A percentile compares a stretch with the other conserved stretches of the same genome.
Evolutionary conservation across 139 green algal species (phyloP).

Genomic region (Edaphochlamys debaryana): DNA sequence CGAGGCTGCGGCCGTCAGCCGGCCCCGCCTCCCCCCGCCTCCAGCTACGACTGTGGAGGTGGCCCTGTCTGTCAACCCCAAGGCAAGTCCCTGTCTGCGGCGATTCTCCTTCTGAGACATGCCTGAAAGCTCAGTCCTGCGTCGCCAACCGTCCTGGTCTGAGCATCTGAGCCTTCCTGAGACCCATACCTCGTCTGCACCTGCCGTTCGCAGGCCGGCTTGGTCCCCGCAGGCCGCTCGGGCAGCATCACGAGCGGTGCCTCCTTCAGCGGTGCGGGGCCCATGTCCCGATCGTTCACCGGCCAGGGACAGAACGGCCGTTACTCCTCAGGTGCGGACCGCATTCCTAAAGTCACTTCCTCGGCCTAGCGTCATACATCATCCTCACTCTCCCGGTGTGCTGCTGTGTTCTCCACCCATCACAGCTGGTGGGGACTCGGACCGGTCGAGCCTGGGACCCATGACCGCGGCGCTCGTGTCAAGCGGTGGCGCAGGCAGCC

Average conservation of each 20-base stretch:
- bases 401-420: too few relatives aligned
- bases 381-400: too few relatives aligned
- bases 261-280: background rate
- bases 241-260: background rate
- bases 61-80: background rate
- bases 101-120: too few relatives aligned
- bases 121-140: too few relatives aligned
- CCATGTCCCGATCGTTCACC: conserved; percentile 15
- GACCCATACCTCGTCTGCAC: too few relatives aligned
- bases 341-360: background rate
- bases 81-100: too few relatives aligned
- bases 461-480: background rate
- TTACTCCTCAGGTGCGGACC: background rate
- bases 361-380: too few relatives aligned
- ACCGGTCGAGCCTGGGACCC: background rate
- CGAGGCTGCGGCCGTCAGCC: background rate
- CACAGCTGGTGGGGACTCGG: background rate
- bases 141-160: too few relatives aligned
- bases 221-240: too few relatives aligned
- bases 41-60: background rate
- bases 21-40: background rate
- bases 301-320: background rate
- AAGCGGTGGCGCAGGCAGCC: background rate
- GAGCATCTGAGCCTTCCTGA: too few relatives aligned
- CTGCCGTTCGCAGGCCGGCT: too few relatives aligned